These are phyloP conservation scores for Amylocystis lapponica DNA, from an alignment of 768 basidiomycete species.

Conservation along the genomic window DNA sequence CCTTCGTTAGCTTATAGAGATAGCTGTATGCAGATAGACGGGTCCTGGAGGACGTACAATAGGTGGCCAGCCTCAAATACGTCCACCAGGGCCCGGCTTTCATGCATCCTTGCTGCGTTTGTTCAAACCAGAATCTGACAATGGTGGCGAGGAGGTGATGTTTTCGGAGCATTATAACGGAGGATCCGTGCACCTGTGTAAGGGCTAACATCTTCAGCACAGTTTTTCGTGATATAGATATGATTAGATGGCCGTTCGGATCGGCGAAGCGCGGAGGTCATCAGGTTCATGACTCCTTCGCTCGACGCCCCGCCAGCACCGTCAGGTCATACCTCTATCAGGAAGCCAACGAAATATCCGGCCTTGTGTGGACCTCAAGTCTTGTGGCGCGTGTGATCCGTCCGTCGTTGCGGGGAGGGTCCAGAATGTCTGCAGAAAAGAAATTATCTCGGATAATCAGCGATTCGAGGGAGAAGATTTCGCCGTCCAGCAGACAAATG, in stretches of 20 bases:
- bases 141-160: background rate
- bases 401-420: background rate
- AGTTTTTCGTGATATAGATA: background rate
- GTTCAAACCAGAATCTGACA: background rate
- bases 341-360: background rate
- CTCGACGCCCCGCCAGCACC: background rate
- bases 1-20: too few species aligned
- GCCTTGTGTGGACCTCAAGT: background rate
- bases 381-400: background rate
- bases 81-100: background rate
- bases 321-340: background rate
- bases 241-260: background rate
- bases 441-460: background rate
- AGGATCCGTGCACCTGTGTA: background rate
- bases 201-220: too few species aligned
- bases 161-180: background rate
- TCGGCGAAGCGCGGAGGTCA: background rate
- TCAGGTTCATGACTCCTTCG: conserved; percentile 3
- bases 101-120: background rate
- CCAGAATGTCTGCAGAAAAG: background rate
- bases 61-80: background rate
- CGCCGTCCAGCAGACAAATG: too few species aligned
- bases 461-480: background rate
- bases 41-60: background rate
- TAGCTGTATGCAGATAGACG: too few species aligned